Base-by-base conservation (phyloP, 148 eudicot species). In the Persicaria tinctoria region DNA sequence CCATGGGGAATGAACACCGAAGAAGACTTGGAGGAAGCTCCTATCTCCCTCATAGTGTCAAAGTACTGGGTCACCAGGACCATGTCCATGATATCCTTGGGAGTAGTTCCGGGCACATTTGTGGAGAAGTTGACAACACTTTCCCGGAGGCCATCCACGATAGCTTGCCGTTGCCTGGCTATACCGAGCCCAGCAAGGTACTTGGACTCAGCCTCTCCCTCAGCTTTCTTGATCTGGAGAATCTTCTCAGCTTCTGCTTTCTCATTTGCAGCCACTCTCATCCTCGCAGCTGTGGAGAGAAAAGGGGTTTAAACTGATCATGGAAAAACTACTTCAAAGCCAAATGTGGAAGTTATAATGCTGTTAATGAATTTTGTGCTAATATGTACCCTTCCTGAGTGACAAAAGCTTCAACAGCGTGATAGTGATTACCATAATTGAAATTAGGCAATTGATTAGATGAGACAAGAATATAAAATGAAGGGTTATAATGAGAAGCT, bases 201-300 rank as follows among this genome's bases (percentile, higher is more conserved):
- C 56, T 86, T 86, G 16, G 89, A 86, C 75, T 86, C 87, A 0
- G 89, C 89, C 82, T 86, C 89, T 54, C 89, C 87, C 72, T 86
- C 89, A 18, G 89, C 89, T 55, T 76, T 80, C 81, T 86, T 86
- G 74, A 86, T 86, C 73, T 86, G 89, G 72, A 86, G 69, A 60
- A 86, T 82, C 41, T 86, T 86, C 68, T 86, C 89, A 4, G 87
- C 89, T 77, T 86, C 89, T 45, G 89, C 89, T 76, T 84, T 86
- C 45, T 86, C 89, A 79, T 76, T 86, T 46, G 89, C 78, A 38
- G 89, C 89, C 71, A 82, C 62, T 79, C 89, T 84, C 80, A 86
- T 64, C 68, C 89, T 84, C 70, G 89, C 78, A 73, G 89, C 89
- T 84, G 68, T 2, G 9, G 62, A 17, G 62, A 5, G 3, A 38